These are phyloP conservation scores for Carex scoparia DNA, from an alignment of 176 grass and related monocot genomes.

Conservation along the genomic window DNA sequence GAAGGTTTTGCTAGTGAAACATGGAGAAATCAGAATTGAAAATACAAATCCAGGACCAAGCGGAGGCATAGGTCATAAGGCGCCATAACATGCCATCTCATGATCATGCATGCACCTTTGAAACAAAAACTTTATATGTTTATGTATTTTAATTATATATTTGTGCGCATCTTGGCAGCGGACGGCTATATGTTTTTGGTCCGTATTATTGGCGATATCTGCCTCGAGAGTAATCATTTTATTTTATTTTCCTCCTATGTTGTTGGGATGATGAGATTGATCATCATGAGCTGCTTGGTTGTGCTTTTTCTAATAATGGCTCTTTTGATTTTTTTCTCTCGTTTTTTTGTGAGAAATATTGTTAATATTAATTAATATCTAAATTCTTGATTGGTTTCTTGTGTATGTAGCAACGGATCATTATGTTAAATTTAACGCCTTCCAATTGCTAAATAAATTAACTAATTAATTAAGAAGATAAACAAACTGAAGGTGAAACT, in stretches of 20 bases:
- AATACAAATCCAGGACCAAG: slow-evolving; percentile 23
- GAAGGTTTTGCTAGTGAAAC: neutral
- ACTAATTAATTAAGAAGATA: no score
- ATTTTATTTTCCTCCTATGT: neutral
- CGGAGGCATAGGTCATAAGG: neutral
- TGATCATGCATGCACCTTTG: no score
- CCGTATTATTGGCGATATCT: neutral
- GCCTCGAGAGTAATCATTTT: neutral
- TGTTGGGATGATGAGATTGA: neutral
- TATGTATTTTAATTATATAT: neutral
- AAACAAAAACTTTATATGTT: neutral
- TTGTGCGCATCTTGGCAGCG: neutral
- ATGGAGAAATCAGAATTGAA: neutral
- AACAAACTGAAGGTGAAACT: no score
- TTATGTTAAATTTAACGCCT: no score
- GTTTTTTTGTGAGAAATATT: neutral
- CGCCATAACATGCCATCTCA: neutral
- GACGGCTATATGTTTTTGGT: neutral
- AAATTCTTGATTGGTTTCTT: neutral
- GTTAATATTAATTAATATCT: neutral
- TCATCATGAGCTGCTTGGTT: neutral
- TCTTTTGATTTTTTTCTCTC: neutral
- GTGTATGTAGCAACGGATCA: no score
- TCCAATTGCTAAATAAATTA: no score
- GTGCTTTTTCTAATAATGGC: neutral